These are phyloP conservation scores for Arachis monticola DNA, from an alignment of 331 rosid genomes.

Conservation along the genomic window DNA sequence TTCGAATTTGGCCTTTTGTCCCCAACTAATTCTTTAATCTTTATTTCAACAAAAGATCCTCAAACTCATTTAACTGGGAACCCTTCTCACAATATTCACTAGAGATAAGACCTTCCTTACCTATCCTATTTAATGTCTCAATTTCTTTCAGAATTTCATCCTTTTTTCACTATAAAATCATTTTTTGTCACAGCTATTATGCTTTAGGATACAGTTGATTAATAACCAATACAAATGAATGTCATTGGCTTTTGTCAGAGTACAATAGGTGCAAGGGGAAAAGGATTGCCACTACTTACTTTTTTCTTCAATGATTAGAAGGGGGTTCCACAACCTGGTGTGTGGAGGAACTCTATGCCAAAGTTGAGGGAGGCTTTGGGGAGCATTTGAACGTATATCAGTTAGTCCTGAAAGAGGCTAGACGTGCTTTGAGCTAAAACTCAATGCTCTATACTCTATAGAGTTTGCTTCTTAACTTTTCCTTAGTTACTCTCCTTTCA, in stretches of 20 bases:
- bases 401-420: neutral
- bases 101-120: neutral
- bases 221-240: slow-evolving; percentile 12
- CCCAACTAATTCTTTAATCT: no score
- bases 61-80: no score
- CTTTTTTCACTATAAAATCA: neutral
- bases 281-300: slow-evolving; percentile 6
- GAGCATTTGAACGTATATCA: neutral
- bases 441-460: no score
- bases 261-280: slow-evolving; percentile 9
- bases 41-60: no score
- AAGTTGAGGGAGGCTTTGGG: slow-evolving; percentile 4
- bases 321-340: neutral
- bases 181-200: slow-evolving; percentile 29
- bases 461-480: slow-evolving; percentile 1
- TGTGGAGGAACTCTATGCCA: neutral
- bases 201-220: neutral
- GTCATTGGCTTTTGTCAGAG: slow-evolving; percentile 14
- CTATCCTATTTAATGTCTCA: no score
- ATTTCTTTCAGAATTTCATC: no score
- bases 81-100: neutral
- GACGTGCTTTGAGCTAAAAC: neutral
- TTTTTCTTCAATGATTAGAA: neutral
- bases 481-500: neutral
- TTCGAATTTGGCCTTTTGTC: no score